Conservation (phyloP, 805 yeast species). For the Jamesozyma gamospora region DNA sequence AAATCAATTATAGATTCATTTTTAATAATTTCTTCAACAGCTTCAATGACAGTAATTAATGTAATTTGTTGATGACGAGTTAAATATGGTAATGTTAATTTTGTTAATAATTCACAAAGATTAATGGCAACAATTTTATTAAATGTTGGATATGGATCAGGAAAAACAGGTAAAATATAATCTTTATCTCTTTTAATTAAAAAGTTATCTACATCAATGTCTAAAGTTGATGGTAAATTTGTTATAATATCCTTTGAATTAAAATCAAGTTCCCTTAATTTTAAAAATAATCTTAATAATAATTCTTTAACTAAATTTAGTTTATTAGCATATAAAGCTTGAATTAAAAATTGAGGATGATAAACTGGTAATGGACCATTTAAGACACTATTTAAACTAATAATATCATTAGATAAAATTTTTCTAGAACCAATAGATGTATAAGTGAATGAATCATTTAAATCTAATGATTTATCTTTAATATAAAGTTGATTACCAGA, state of each 20-base stretch:
- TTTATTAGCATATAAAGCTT: slow-evolving; percentile 56
- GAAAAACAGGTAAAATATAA: slow-evolving; percentile 20
- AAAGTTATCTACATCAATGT: slow-evolving; percentile 23
- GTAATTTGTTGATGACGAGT: slow-evolving; percentile 91
- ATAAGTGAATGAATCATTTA: slow-evolving; percentile 41
- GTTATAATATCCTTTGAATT: slow-evolving; percentile 25
- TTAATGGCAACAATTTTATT: slow-evolving; percentile 35
- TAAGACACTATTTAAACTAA: slow-evolving; percentile 62
- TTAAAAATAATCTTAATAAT: slow-evolving; percentile 42
- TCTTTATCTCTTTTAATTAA: slow-evolving; percentile 14
- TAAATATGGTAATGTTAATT: slow-evolving; percentile 61
- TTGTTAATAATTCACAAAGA: slow-evolving; percentile 51
- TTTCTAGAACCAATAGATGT: slow-evolving; percentile 50
- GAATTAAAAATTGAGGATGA: slow-evolving; percentile 83
- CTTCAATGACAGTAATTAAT: slow-evolving; percentile 55
- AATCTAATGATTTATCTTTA: slow-evolving; percentile 59
- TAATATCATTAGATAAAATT: slow-evolving; percentile 44
- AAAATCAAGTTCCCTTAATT: slow-evolving; percentile 45
- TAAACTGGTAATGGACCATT: slow-evolving; percentile 87
- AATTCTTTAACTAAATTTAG: slow-evolving; percentile 45
- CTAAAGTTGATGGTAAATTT: slow-evolving; percentile 27
- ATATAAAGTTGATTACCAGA: slow-evolving; percentile 84
- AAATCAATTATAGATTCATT: slow-evolving; percentile 28
- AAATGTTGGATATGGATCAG: slow-evolving; percentile 36
- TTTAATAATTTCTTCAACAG: slow-evolving; percentile 46